Percentiles rank a stretch among this genome's conserved stretches.
Conservation (phyloP, 306 rosid species). For the Fragaria nilgerrensis region DNA sequence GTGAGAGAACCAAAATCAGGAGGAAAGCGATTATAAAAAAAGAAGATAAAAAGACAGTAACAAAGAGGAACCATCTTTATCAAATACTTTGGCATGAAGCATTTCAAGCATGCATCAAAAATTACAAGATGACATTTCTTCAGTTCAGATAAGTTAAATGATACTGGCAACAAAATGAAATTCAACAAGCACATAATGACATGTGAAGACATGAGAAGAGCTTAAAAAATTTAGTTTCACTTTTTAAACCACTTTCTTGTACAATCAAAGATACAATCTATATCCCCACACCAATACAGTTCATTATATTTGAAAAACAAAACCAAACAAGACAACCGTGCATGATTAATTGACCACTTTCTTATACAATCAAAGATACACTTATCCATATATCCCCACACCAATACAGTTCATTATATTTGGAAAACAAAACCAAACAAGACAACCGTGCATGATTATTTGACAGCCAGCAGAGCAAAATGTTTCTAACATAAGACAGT, state of each 20-base stretch:
- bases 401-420: neutral
- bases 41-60: neutral
- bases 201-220: neutral
- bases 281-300: neutral
- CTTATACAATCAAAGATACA: neutral
- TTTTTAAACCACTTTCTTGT: neutral
- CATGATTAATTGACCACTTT: neutral
- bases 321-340: neutral
- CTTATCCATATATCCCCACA: neutral
- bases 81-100: neutral
- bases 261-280: neutral
- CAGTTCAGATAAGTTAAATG: neutral
- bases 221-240: neutral
- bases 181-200: neutral
- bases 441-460: neutral
- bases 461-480: neutral
- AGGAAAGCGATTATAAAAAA: slow-evolving; percentile 15
- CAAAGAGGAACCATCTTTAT: neutral
- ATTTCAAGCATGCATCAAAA: neutral
- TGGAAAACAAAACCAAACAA: too few species aligned
- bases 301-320: neutral
- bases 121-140: neutral
- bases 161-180: neutral
- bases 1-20: slow-evolving; percentile 17
- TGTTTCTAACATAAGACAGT: neutral